Evolutionary conservation across 345 rosid species (phyloP).

Genomic region (Abelmoschus esculentus): DNA sequence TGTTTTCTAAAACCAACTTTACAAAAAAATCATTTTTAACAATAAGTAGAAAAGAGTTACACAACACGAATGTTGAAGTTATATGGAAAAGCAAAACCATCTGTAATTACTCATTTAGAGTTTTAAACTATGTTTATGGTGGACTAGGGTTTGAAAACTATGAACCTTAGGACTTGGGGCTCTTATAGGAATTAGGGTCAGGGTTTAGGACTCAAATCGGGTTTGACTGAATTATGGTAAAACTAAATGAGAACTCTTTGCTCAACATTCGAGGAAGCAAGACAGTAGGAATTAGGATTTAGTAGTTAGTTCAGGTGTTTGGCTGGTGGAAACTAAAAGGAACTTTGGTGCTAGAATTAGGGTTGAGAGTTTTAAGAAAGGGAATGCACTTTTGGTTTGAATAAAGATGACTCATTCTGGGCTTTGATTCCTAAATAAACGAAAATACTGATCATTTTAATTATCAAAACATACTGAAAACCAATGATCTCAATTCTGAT

Average conservation of each 20-base stretch:
- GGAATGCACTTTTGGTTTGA: background rate
- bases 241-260: background rate
- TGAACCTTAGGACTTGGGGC: background rate
- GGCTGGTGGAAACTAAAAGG: conserved; percentile 3
- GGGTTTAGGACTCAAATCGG: background rate
- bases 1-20: background rate
- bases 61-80: background rate
- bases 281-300: background rate
- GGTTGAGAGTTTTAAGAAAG: background rate
- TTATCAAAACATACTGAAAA: background rate
- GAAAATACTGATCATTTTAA: background rate
- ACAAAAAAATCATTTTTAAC: background rate
- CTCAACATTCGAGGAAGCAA: background rate
- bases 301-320: background rate
- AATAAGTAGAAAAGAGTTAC: background rate
- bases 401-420: background rate
- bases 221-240: background rate
- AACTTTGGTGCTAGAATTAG: background rate
- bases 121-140: background rate
- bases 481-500: background rate
- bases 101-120: background rate
- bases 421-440: background rate
- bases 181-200: background rate
- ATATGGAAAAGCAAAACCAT: background rate
- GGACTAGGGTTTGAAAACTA: background rate